Percentiles rank a stretch among this genome's conserved stretches.
These are phyloP conservation scores for Lentinus tigrinus DNA, from an alignment of 768 basidiomycete species.

Conservation along the genomic window DNA sequence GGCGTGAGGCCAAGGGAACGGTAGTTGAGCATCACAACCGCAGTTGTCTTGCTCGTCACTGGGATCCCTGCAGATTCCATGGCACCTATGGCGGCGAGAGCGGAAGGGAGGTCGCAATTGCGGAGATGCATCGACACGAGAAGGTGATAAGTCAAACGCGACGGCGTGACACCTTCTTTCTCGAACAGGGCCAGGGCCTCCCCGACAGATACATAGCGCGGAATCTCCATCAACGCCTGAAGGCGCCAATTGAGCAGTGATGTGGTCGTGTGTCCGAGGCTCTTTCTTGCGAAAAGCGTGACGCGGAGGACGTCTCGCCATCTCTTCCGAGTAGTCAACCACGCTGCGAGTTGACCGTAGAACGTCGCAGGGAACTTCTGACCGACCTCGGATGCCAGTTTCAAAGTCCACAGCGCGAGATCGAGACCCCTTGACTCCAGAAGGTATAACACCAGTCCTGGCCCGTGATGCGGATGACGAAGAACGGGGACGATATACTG, in stretches of 20 bases:
- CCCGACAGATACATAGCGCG: conserved; percentile 46
- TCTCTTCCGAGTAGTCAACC: conserved; percentile 42
- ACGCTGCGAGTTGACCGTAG: conserved; percentile 57
- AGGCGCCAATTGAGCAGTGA: conserved; percentile 72
- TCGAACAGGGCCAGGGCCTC: conserved; percentile 51
- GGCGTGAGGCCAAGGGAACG: conserved; percentile 57
- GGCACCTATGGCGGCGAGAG: conserved; percentile 47
- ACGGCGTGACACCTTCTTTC: conserved; percentile 44
- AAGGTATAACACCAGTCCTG: conserved; percentile 7
- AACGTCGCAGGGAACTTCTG: conserved; percentile 48
- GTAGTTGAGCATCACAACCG: conserved; percentile 56
- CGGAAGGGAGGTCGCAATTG: conserved; percentile 60
- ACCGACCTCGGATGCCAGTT: conserved; percentile 49
- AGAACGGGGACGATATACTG: neutral
- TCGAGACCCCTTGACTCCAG: conserved; percentile 31
- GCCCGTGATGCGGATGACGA: conserved; percentile 1
- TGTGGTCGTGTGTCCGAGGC: conserved; percentile 47
- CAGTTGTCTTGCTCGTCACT: conserved; percentile 57
- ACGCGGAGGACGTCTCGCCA: conserved; percentile 54
- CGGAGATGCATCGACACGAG: conserved; percentile 66
- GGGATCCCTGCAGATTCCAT: conserved; percentile 61
- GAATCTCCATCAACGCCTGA: conserved; percentile 56
- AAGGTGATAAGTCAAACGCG: conserved; percentile 65
- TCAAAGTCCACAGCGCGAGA: conserved; percentile 45
- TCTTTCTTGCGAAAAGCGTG: conserved; percentile 47